Percentiles rank a stretch among this genome's conserved stretches.
These are phyloP conservation scores for Leccinum olivaceoglutinosum DNA, from an alignment of 1,284 basidiomycete species.

Conservation along the genomic window DNA sequence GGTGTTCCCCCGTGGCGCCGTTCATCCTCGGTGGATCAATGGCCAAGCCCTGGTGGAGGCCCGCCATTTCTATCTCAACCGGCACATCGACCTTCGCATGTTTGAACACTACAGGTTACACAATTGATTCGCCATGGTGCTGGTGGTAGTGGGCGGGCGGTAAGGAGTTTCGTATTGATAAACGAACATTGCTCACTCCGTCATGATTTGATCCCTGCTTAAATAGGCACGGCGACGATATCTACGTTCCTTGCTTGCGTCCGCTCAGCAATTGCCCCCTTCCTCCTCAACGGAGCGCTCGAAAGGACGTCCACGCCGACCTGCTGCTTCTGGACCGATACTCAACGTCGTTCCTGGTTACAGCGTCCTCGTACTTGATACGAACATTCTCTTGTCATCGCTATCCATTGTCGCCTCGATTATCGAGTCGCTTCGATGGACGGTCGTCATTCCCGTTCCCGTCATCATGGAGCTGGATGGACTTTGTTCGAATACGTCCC, in stretches of 20 bases:
- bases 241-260: constrained; percentile 52
- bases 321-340: constrained; percentile 32
- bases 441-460: constrained; percentile 85
- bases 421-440: constrained; percentile 82
- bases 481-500: constrained; percentile 60
- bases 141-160: no score
- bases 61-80: no score
- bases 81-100: no score
- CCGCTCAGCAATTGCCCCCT: constrained; percentile 34
- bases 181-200: no score
- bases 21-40: no score
- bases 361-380: constrained; percentile 89
- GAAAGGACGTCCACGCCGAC: constrained; percentile 31
- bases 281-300: constrained; percentile 31
- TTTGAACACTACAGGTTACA: no score
- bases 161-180: no score
- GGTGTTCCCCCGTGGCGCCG: no score
- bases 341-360: constrained; percentile 79
- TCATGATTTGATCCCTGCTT: background rate
- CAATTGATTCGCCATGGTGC: no score
- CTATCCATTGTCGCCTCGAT: constrained; percentile 68
- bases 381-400: constrained; percentile 87
- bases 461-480: constrained; percentile 97
- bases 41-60: no score
- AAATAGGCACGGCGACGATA: constrained; percentile 62